phyloP scores from a whole-genome alignment of 1,284 basidiomycete genomes.

The Pyrrhoderma noxium region DNA sequence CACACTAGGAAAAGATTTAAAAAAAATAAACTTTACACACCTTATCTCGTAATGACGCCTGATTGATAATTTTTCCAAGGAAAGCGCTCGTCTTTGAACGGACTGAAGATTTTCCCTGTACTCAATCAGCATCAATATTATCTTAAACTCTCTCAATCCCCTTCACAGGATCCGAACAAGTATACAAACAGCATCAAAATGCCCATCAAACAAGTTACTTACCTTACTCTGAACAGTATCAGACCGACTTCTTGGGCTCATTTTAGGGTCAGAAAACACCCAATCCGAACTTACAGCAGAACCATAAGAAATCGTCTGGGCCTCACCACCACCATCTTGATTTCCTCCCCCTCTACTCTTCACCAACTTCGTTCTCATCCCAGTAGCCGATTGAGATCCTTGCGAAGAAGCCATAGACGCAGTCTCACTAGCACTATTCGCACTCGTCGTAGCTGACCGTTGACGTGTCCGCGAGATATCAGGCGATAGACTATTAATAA shows the following conservation, averaged over 20 bases:
- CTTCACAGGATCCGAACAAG: not conserved
- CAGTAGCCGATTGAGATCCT: not conserved
- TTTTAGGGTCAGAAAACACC: conserved; percentile 30
- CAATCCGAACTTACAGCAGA: conserved; percentile 39
- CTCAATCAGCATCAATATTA: not conserved
- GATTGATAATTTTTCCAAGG: conserved; percentile 67
- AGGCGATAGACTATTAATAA: conserved; percentile 13
- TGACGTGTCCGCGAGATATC: conserved; percentile 24
- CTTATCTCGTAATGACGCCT: conserved; percentile 55
- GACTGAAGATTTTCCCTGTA: conserved; percentile 48
- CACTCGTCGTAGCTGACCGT: conserved; percentile 30
- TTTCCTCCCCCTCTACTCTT: conserved; percentile 9
- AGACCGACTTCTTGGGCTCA: conserved; percentile 33
- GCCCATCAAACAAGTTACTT: conserved; percentile 15
- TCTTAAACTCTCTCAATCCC: not conserved
- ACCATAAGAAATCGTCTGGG: conserved; percentile 18
- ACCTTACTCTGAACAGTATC: conserved; percentile 36
- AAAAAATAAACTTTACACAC: not conserved
- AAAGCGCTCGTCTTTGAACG: conserved; percentile 71
- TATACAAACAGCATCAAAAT: not conserved
- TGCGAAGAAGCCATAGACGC: conserved; percentile 17
- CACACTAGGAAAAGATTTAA: not conserved
- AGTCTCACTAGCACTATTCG: conserved; percentile 12
- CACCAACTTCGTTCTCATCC: conserved; percentile 10
- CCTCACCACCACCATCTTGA: not conserved